A percentile compares a stretch with the other conserved stretches of the same genome.
phyloP scores from a whole-genome alignment of 1,284 basidiomycete species.

The Cryptococcus hybrid region DNA sequence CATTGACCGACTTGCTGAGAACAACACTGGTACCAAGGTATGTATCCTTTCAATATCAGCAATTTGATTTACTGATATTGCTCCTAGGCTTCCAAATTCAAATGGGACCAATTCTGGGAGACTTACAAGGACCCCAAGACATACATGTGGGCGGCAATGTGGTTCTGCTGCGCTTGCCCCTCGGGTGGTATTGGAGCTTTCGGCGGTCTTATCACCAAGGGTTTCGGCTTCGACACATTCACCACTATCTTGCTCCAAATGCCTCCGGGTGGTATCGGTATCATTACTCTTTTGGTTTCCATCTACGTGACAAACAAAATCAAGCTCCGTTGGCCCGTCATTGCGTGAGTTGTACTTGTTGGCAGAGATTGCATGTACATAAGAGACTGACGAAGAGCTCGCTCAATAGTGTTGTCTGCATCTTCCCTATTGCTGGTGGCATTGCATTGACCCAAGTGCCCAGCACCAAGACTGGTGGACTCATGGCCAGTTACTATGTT shows the following conservation, averaged over 20 bases:
- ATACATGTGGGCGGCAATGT: conserved; percentile 38
- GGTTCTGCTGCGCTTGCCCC: conserved; percentile 39
- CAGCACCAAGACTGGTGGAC: conserved; percentile 20
- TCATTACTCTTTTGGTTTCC: conserved; percentile 50
- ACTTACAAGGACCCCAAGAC: conserved; percentile 46
- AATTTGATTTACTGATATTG: not conserved
- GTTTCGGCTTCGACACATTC: conserved; percentile 46
- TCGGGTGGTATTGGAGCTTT: conserved; percentile 48
- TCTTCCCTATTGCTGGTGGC: conserved; percentile 46
- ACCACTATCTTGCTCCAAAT: conserved; percentile 48
- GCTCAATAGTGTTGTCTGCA: conserved; percentile 7
- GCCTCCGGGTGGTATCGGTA: conserved; percentile 56
- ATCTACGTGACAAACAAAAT: conserved; percentile 54
- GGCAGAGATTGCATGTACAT: not conserved
- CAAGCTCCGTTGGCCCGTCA: conserved; percentile 57
- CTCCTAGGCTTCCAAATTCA: conserved; percentile 30
- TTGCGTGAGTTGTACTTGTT: conserved; percentile 38
- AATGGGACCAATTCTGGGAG: conserved; percentile 49
- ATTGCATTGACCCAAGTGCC: conserved; percentile 31
- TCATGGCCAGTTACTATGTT: conserved; percentile 43
- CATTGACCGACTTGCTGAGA: conserved; percentile 46
- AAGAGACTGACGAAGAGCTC: not conserved
- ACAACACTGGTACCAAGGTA: conserved; percentile 47
- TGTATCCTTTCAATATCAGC: not conserved
- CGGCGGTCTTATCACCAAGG: conserved; percentile 44